Conservation (phyloP, 129 eudicot genomes). For the Deinandra increscens region DNA sequence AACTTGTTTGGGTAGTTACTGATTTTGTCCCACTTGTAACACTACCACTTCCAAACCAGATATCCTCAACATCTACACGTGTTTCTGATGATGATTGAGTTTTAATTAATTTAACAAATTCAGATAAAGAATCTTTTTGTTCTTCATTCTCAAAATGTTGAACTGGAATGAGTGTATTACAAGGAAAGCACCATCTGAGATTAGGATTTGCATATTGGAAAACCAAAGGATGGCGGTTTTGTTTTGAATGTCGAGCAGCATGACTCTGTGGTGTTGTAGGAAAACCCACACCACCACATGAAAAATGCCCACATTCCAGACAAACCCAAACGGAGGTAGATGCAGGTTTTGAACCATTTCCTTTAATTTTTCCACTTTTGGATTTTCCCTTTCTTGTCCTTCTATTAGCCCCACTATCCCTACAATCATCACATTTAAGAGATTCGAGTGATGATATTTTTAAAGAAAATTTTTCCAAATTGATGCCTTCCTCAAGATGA, state of each 20-base stretch:
- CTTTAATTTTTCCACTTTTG: constrained; percentile 66
- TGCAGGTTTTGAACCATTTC: constrained; percentile 44
- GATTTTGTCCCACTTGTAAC: constrained; percentile 38
- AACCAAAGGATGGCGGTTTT: constrained; percentile 60
- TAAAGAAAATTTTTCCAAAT: constrained; percentile 52
- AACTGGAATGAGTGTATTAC: constrained; percentile 53
- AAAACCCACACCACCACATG: constrained; percentile 84
- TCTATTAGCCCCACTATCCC: constrained; percentile 47
- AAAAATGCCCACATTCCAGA: constrained; percentile 82
- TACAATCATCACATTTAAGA: constrained; percentile 75
- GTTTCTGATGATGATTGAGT: constrained; percentile 41
- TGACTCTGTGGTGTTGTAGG: constrained; percentile 79
- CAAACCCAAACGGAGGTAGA: constrained; percentile 75
- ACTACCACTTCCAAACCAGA: constrained; percentile 76
- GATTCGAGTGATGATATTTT: constrained; percentile 47
- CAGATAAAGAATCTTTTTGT: constrained; percentile 44
- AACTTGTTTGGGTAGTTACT: constrained; percentile 22
- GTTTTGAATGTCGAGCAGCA: constrained; percentile 73
- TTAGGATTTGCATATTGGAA: constrained; percentile 57
- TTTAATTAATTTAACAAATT: constrained; percentile 60
- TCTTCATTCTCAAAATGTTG: constrained; percentile 44
- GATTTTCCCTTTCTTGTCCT: constrained; percentile 53
- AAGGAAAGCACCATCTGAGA: constrained; percentile 86
- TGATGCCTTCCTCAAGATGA: constrained; percentile 65
- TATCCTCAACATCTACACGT: constrained; percentile 59